These are phyloP conservation scores for Rhizopogon salebrosus DNA, from an alignment of 768 basidiomycete species.

Conservation along the genomic window DNA sequence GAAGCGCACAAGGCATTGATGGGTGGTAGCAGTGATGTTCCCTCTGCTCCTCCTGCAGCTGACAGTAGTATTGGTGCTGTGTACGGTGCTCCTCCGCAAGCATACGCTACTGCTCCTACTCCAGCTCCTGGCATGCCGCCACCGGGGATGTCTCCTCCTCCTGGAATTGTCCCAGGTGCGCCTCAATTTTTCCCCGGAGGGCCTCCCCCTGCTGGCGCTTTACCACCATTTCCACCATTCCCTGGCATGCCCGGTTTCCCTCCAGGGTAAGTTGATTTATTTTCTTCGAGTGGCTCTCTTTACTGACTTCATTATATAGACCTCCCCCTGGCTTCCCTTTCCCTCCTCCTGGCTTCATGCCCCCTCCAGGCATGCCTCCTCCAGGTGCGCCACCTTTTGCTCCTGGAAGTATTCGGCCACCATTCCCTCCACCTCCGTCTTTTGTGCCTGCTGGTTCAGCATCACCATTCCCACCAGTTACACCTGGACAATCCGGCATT, in stretches of 20 bases:
- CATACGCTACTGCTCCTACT: slow-evolving; percentile 48
- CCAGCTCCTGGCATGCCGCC: slow-evolving; percentile 21
- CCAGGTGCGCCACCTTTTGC: slow-evolving; percentile 33
- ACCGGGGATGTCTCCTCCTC: slow-evolving; percentile 31
- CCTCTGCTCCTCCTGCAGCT: slow-evolving; percentile 28
- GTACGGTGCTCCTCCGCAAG: slow-evolving; percentile 69
- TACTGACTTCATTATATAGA: slow-evolving; percentile 22
- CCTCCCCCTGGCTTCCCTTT: slow-evolving; percentile 50
- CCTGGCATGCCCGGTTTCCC: slow-evolving; percentile 48
- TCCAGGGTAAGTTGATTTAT: slow-evolving; percentile 42
- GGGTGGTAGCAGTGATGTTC: slow-evolving; percentile 48
- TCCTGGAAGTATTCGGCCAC: slow-evolving; percentile 32
- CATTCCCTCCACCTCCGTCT: slow-evolving; percentile 30
- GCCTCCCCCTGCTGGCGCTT: slow-evolving; percentile 31
- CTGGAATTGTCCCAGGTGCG: slow-evolving; percentile 38
- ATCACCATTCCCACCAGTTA: slow-evolving; percentile 23
- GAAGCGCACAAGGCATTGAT: slow-evolving; percentile 90
- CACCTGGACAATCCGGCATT: slow-evolving; percentile 12
- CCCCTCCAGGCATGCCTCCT: slow-evolving; percentile 30
- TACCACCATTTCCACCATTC: slow-evolving; percentile 37
- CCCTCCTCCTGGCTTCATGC: slow-evolving; percentile 38
- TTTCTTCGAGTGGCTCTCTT: slow-evolving; percentile 10
- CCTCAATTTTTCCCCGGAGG: slow-evolving; percentile 37
- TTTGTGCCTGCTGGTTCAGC: slow-evolving; percentile 27
- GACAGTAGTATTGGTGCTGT: slow-evolving; percentile 51